Evolutionary conservation across 139 green algal genomes (phyloP).

Genomic region (Tetratostichococcus sp.): DNA sequence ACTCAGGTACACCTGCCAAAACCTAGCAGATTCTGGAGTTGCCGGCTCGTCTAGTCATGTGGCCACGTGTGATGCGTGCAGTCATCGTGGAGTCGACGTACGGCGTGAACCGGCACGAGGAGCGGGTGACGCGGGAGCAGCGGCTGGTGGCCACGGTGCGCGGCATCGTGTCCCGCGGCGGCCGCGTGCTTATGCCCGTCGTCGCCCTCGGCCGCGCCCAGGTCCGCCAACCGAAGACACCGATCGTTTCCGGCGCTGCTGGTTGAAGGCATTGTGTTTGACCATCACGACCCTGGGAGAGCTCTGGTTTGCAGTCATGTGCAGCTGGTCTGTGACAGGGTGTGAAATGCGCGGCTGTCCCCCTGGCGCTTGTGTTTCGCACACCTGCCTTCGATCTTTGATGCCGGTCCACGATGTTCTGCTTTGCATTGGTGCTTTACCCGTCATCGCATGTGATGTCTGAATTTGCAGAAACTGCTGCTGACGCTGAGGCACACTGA

Average conservation of each 20-base stretch:
- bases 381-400: too few species aligned
- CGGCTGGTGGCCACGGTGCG: conserved; percentile 74
- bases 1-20: too few species aligned
- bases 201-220: conserved; percentile 93
- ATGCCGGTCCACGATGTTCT: not conserved
- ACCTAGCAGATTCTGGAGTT: too few species aligned
- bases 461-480: not conserved
- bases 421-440: not conserved
- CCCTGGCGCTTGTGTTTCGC: too few species aligned
- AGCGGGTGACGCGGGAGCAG: conserved; percentile 76
- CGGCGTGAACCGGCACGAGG: conserved; percentile 83
- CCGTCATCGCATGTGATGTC: too few species aligned
- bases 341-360: too few species aligned
- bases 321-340: too few species aligned
- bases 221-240: conserved; percentile 23
- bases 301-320: too few species aligned
- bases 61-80: too few species aligned
- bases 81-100: conserved; percentile 94
- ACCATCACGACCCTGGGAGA: too few species aligned
- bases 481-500: too few species aligned
- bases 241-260: conserved; percentile 24
- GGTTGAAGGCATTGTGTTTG: conserved; percentile 37
- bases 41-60: too few species aligned
- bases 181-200: conserved; percentile 89
- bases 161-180: conserved; percentile 67